phyloP scores from a whole-genome alignment of 495 filamentous ascomycete genomes.

The Stereocaulon alpinum region DNA sequence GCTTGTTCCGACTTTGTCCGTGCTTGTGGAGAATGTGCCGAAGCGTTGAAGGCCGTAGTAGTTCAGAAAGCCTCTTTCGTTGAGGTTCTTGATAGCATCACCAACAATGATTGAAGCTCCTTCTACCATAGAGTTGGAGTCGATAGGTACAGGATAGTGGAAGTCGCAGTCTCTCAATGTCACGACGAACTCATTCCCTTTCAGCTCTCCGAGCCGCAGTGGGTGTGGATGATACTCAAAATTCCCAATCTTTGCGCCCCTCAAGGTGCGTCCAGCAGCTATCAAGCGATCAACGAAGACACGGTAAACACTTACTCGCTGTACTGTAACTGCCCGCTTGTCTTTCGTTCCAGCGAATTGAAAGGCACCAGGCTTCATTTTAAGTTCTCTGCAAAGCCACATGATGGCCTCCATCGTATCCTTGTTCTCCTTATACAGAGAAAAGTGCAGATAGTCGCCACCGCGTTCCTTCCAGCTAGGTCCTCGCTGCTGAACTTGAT shows the following conservation, averaged over 20 bases:
- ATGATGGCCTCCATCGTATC: slow-evolving; percentile 91
- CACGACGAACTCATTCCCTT: slow-evolving; percentile 85
- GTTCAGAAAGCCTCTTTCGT: slow-evolving; percentile 74
- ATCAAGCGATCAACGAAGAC: slow-evolving; percentile 53
- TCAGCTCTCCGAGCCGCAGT: slow-evolving; percentile 71
- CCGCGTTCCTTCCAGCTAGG: slow-evolving; percentile 53
- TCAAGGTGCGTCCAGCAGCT: slow-evolving; percentile 50
- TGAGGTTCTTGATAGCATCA: slow-evolving; percentile 42
- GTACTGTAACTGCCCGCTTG: slow-evolving; percentile 74
- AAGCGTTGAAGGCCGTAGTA: slow-evolving; percentile 95
- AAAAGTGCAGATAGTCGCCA: slow-evolving; percentile 81
- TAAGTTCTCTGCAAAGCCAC: slow-evolving; percentile 57
- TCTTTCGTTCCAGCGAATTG: slow-evolving; percentile 93
- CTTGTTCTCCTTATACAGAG: slow-evolving; percentile 94
- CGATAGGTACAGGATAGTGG: slow-evolving; percentile 35
- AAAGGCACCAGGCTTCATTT: slow-evolving; percentile 57
- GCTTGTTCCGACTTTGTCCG: slow-evolving; percentile 69
- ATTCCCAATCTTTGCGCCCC: slow-evolving; percentile 58
- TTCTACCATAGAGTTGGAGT: slow-evolving; percentile 29
- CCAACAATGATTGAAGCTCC: slow-evolving; percentile 44
- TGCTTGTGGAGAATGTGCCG: slow-evolving; percentile 71
- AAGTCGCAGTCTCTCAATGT: slow-evolving; percentile 76
- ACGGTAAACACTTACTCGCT: slow-evolving; percentile 65
- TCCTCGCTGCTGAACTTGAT: slow-evolving; percentile 24
- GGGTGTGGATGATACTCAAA: slow-evolving; percentile 61